These are phyloP conservation scores for Gossypium ekmanianum DNA, from an alignment of 345 rosid species.

Conservation along the genomic window DNA sequence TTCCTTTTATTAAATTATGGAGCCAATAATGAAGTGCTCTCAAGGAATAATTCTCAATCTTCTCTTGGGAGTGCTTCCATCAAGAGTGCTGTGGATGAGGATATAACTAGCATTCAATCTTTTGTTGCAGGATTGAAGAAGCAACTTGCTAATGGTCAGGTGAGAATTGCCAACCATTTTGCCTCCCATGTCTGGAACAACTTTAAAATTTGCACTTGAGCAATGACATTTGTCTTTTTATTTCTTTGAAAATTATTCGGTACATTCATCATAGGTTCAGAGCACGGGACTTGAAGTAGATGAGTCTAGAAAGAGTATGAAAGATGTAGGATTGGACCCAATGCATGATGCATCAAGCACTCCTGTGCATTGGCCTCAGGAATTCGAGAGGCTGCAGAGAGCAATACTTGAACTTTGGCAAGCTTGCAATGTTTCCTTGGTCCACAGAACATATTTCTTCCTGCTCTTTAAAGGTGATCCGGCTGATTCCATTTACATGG, in stretches of 20 bases:
- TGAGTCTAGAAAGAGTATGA: slow-evolving; percentile 38
- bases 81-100: slow-evolving; percentile 53
- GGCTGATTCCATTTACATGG: slow-evolving; percentile 86
- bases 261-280: slow-evolving; percentile 24
- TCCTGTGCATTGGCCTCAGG: slow-evolving; percentile 54
- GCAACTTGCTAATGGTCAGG: slow-evolving; percentile 44
- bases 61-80: slow-evolving; percentile 68
- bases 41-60: slow-evolving; percentile 76
- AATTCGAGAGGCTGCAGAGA: slow-evolving; percentile 61
- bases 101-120: slow-evolving; percentile 65
- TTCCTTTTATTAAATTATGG: slow-evolving; percentile 41
- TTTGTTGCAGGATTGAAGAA: slow-evolving; percentile 80
- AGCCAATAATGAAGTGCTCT: slow-evolving; percentile 27
- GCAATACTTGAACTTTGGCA: slow-evolving; percentile 82
- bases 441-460: slow-evolving; percentile 92
- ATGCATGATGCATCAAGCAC: slow-evolving; percentile 41
- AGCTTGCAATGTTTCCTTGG: slow-evolving; percentile 70
- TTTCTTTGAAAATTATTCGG: slow-evolving; percentile 14
- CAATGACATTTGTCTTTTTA: neutral
- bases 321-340: slow-evolving; percentile 59
- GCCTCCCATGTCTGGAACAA: neutral
- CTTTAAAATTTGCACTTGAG: neutral
- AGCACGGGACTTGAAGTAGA: slow-evolving; percentile 26
- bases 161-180: slow-evolving; percentile 16
- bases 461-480: slow-evolving; percentile 90